Base-by-base conservation (phyloP, 1,139 yeast genomes). In the Neolecta irregularis region DNA sequence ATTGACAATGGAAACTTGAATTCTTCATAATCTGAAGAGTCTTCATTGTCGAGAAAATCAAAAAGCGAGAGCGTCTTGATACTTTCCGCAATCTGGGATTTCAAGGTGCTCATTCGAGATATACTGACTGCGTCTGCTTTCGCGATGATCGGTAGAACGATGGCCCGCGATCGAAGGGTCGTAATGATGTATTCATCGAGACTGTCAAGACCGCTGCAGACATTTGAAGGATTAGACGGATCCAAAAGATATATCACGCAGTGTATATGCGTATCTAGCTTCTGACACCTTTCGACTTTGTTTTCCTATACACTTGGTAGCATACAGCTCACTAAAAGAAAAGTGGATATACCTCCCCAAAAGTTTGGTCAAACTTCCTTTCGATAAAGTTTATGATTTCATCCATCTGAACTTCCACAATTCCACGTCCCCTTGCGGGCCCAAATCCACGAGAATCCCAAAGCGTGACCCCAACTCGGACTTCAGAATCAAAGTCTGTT, bases 321-420 rank as follows among this genome's bases (percentile, higher is more conserved):
- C 11, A 16, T 12, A 16, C 20, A 16, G 12, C 12, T n/a, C 20
- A 28, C 15, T 24, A 24, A 24, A 15, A 15, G 9, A 25, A 25
- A 25, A 25, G 4, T 6, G 22, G 22, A 28, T 24, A 15, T 16
- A 28, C 31, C 31, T 28, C 31, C 13, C 16, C 20, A 16, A 28
- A 28, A 13, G 31, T 28, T n/a, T 28, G 15, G 12, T 28, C 31
- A 28, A 28, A 28, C 7, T 28, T 28, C 9, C 31, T 28, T 28
- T 28, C 31, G 13, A 28, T 6, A 28, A 28, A 28, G n/a, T 20
- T 20, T 9, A 6, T 28, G 8, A 28, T 8, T n/a, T 28, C 31
- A 7, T 28, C 21, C 31, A 28, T 28, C 7, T 28, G 31, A 28
- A 28, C 24, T 8, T 28, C 19, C 6, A 28, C 31, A 15, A 28